A percentile compares a stretch with the other conserved stretches of the same genome.
phyloP scores from a whole-genome alignment of 768 basidiomycete genomes.

The Lentinula boryana region DNA sequence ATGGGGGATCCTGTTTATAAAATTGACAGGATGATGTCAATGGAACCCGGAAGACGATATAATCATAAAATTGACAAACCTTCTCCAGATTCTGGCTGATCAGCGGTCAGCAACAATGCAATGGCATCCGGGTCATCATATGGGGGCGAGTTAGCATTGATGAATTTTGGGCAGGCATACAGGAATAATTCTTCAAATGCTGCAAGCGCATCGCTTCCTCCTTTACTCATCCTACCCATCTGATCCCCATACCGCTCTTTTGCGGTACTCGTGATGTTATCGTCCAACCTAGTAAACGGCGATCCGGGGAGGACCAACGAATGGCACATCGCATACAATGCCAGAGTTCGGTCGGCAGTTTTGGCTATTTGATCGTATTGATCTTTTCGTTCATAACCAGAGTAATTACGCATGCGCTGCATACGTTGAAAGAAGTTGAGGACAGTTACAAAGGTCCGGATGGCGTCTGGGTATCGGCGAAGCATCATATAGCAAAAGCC shows the following conservation, averaged over 20 bases:
- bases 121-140: constrained; percentile 76
- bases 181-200: constrained; percentile 92
- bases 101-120: constrained; percentile 37
- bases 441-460: constrained; percentile 87
- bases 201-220: constrained; percentile 67
- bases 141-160: constrained; percentile 89
- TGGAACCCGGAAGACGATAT: background rate
- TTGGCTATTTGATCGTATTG: constrained; percentile 99
- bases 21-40: background rate
- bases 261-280: constrained; percentile 88
- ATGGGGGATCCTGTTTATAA: constrained; percentile 8
- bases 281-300: constrained; percentile 80
- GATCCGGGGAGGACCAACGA: constrained; percentile 51
- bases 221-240: constrained; percentile 77
- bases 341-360: constrained; percentile 97
- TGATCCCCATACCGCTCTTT: constrained; percentile 95
- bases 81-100: constrained; percentile 26
- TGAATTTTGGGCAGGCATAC: constrained; percentile 95
- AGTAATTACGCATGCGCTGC: constrained; percentile 93
- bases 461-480: constrained; percentile 91
- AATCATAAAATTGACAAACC: constrained; percentile 4
- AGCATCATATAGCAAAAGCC: constrained; percentile 97
- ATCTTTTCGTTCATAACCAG: constrained; percentile 80
- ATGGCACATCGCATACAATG: constrained; percentile 89
- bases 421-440: constrained; percentile 95